Base-by-base conservation (phyloP, 1,284 basidiomycete genomes). In the Anthracocystis panici-leucophaei region DNA sequence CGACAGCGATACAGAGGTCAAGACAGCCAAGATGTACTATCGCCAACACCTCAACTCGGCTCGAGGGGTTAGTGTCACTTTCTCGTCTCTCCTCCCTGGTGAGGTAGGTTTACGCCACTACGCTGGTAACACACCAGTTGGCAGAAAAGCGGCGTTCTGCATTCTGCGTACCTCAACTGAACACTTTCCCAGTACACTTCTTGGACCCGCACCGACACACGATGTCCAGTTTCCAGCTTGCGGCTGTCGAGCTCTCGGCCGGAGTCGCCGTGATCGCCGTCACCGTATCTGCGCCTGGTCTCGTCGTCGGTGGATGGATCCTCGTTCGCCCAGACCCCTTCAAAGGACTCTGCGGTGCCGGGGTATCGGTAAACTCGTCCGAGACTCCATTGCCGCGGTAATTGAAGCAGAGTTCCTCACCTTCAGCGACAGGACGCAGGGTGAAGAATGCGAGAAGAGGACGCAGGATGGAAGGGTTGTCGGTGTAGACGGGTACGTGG, bases 371-470 rank as follows among this genome's bases (percentile, higher is more conserved):
- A 3, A 7, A 27, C 16, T 52, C 44, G 18, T n/a, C 31, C 2
- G 21, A 12, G 5, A 25, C 57, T 33, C 23, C 21, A 2, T 58
- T 49, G 11, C 71, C 71, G n/a, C 52, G 49, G 35, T 71, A 72
- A 31, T 41, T 61, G 61, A 71, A 71, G 45, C 67, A 65, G 6
- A 77, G 66, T 35, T 79, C 93, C 72, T 95, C 91, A 46, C 88
- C 88, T 0, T 88, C 86, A 27, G 87, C 86, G 16, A 95, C 90
- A 57, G 92, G 90, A 18, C 88, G 86, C 14, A 81, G 85, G 3
- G 93, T 89, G 83, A 94, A 94, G 20, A 95, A 88, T 0, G 90
- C 88, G 5, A 95, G 85, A 6, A 87, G 75, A 0, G 89, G 90
- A 78, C 90, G 49, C 56, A 63, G 55, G 57, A 91, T 84, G 80